Evolutionary conservation across 768 basidiomycete genomes (phyloP).

Genomic region (Albatrellus ellisii): DNA sequence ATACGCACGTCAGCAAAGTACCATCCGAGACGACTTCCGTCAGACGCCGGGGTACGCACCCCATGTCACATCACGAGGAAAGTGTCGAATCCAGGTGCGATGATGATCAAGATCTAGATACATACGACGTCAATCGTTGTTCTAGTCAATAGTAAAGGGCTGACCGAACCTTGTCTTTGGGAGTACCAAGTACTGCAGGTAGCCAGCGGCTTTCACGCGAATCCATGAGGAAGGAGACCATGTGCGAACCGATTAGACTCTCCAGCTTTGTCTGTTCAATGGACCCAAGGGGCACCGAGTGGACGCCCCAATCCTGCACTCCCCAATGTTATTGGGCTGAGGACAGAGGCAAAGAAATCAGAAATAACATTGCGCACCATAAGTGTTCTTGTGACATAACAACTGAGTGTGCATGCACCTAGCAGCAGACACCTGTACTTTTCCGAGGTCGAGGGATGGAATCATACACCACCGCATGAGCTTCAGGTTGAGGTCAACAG

Average conservation of each 20-base stretch:
- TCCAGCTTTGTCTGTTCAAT: conserved; percentile 56
- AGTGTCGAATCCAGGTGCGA: conserved; percentile 90
- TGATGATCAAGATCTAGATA: conserved; percentile 77
- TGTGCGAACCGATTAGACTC: conserved; percentile 71
- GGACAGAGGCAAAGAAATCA: too few relatives aligned
- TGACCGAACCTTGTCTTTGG: conserved; percentile 65
- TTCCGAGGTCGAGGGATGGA: conserved; percentile 79
- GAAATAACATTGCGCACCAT: conserved; percentile 45
- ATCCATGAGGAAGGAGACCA: conserved; percentile 90
- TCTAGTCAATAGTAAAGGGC: neutral
- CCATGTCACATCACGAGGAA: conserved; percentile 97
- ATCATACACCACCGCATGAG: conserved; percentile 97
- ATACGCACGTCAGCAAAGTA: conserved; percentile 84
- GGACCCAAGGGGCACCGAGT: conserved; percentile 59
- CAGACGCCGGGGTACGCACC: conserved; percentile 29
- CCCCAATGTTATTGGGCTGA: conserved; percentile 95
- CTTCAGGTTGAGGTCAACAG: conserved; percentile 92
- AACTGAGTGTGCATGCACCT: conserved; percentile 92
- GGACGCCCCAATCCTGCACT: too few relatives aligned
- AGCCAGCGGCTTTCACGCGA: conserved; percentile 94
- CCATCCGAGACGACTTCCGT: conserved; percentile 53
- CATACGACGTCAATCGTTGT: neutral
- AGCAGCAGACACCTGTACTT: conserved; percentile 73
- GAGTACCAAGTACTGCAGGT: conserved; percentile 76
- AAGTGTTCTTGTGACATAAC: conserved; percentile 84